Evolutionary conservation across 2,329 filamentous ascomycete genomes (phyloP).

Genomic region (Fusarium concolor): DNA sequence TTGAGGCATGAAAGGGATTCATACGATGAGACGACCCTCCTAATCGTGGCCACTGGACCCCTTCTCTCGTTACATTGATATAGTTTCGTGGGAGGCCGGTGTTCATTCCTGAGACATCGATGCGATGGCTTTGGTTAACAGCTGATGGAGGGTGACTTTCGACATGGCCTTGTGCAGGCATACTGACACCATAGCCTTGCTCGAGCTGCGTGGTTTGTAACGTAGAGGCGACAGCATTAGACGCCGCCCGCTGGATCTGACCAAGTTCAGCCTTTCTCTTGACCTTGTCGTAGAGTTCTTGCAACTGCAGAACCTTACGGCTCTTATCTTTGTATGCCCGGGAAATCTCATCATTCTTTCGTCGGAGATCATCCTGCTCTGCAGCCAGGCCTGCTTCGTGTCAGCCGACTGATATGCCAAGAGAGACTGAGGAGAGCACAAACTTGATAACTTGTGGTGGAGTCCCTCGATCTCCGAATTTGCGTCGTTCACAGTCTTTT

Average conservation of each 20-base stretch:
- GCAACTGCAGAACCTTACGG: constrained; percentile 74
- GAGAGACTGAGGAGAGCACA: constrained; percentile 33
- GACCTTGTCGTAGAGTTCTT: constrained; percentile 72
- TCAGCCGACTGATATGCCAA: constrained; percentile 8
- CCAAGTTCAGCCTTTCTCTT: constrained; percentile 66
- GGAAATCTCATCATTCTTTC: constrained; percentile 78
- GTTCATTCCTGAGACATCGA: constrained; percentile 38
- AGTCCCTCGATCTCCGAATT: constrained; percentile 77
- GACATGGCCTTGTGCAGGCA: background rate
- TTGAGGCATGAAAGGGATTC: background rate
- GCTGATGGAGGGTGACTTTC: constrained; percentile 4
- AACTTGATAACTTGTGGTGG: constrained; percentile 73
- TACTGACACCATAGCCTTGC: constrained; percentile 14
- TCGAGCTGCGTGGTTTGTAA: constrained; percentile 33
- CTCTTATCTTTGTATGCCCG: constrained; percentile 77
- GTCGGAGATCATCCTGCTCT: constrained; percentile 72
- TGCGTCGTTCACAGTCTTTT: constrained; percentile 79
- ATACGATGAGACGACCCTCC: constrained; percentile 28
- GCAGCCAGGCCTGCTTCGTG: constrained; percentile 61
- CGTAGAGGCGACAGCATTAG: constrained; percentile 55
- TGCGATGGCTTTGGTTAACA: constrained; percentile 28
- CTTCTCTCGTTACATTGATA: constrained; percentile 17
- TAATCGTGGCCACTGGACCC: constrained; percentile 34
- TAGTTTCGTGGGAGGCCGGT: constrained; percentile 24
- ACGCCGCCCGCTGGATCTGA: constrained; percentile 66